Evolutionary conservation across 345 rosid species (phyloP), one percentile per base, ranked within the genome.

Genomic region (Passiflora organensis): DNA sequence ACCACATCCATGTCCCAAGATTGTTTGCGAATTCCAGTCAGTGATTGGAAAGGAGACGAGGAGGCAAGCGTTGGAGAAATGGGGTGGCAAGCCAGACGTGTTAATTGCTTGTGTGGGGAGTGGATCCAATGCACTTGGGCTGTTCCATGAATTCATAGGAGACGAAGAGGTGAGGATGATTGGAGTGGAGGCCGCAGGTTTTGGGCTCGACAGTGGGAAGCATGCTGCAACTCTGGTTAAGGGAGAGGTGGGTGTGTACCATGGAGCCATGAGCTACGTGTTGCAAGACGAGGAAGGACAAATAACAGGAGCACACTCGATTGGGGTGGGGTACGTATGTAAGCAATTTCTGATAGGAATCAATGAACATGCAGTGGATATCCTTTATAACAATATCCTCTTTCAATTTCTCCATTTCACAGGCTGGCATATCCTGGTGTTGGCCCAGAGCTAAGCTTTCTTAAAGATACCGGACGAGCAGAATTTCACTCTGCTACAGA

Each of bases 21-120:
- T 87, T 80, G 97, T 91, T 0, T 65, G 91, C 1, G 89, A 87
- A 63, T 91, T 87, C 59, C 97, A 87, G 50, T 74, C 94, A 0
- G 81, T 91, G 34, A 91, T 91, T 9, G 97, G 97, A 2, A 85
- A 73, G 39, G 97, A 91, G 67, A 87, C 86, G 5, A 83, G 91
- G 70, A 73, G 63, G 21, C 97, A 91, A 66, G 91, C 95, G 5
- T 59, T 66, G 69, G 89, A 80, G 65, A 78, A 66, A 58, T 91
- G 96, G 97, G 91, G 91, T 15, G 87, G 96, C 25, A 83, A 78
- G 66, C 97, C 96, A 18, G 95, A 87, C 37, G 82, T 83, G 34
- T 57, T 91, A 17, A 63, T 91, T 13, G 96, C 97, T 25, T 91
- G 96, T 65, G 62, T 90, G 9, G 96, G 94, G 41, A 80, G 89